A percentile compares a stretch with the other conserved stretches of the same genome.
Evolutionary conservation across 345 rosid genomes (phyloP).

Genomic region (Diplotaxis tenuifolia): DNA sequence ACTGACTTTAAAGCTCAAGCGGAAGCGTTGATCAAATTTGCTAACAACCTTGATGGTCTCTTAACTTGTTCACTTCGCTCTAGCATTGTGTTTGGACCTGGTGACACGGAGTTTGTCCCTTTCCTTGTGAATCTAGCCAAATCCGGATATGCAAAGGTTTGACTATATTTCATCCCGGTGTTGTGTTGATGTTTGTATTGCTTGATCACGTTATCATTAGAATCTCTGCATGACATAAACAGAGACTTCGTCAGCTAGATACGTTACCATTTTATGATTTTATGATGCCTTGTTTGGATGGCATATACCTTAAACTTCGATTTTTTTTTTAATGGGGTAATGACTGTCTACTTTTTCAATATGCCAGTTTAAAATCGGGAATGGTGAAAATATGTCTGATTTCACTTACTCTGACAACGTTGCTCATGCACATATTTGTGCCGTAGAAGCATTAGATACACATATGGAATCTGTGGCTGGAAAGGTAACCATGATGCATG

Average conservation of each 20-base stretch:
- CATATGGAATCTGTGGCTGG: constrained; percentile 74
- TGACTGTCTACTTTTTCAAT: background rate
- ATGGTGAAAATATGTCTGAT: constrained; percentile 81
- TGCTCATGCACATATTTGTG: constrained; percentile 80
- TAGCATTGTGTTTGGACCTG: constrained; percentile 88
- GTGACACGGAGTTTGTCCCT: constrained; percentile 62
- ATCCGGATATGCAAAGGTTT: constrained; percentile 85
- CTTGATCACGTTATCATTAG: background rate
- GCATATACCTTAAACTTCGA: constrained; percentile 1
- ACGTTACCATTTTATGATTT: background rate
- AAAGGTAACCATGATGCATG: constrained; percentile 54
- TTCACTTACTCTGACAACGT: constrained; percentile 89
- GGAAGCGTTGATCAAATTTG: constrained; percentile 66
- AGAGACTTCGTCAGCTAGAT: background rate
- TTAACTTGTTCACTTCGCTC: constrained; percentile 92
- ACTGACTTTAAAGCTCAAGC: constrained; percentile 94
- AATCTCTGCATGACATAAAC: too few relatives aligned
- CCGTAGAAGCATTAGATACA: constrained; percentile 71
- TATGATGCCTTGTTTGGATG: background rate
- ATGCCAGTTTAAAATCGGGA: constrained; percentile 86
- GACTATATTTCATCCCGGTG: background rate
- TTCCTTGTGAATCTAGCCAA: constrained; percentile 61
- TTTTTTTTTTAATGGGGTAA: background rate
- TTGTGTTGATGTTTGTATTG: background rate
- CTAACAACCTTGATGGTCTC: constrained; percentile 74